Evolutionary conservation across 345 rosid genomes (phyloP).

Genomic region (Euphorbia peplus): DNA sequence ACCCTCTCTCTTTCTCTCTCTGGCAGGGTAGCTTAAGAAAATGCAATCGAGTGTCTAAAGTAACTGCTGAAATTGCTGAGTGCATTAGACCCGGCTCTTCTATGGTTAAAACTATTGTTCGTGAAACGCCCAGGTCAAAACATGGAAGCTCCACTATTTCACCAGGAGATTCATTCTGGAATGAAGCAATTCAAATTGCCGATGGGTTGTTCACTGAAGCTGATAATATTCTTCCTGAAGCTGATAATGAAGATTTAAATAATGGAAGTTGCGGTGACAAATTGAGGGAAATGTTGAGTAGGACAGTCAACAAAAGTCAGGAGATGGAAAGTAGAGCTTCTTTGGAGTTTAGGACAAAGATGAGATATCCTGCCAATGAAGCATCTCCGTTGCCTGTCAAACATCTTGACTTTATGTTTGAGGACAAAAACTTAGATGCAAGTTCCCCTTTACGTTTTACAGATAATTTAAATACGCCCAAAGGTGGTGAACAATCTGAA

Average conservation of each 20-base stretch:
- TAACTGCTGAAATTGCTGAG: conserved; percentile 33
- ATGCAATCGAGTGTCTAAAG: conserved; percentile 44
- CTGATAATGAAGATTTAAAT: conserved; percentile 28
- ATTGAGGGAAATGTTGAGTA: conserved; percentile 32
- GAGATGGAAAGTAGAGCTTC: conserved; percentile 34
- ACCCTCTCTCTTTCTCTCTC: neutral
- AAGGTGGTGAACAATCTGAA: conserved; percentile 35
- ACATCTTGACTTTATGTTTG: conserved; percentile 70
- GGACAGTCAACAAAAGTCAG: conserved; percentile 42
- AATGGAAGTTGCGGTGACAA: conserved; percentile 32
- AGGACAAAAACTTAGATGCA: conserved; percentile 50
- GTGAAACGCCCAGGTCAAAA: conserved; percentile 63
- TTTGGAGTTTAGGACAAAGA: conserved; percentile 41
- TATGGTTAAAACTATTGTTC: conserved; percentile 34
- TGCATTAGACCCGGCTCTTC: conserved; percentile 67
- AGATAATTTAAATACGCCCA: conserved; percentile 22
- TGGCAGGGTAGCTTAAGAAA: conserved; percentile 58
- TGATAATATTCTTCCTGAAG: conserved; percentile 27
- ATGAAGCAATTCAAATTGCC: conserved; percentile 89
- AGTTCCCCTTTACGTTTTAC: conserved; percentile 21
- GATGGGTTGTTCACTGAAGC: conserved; percentile 62
- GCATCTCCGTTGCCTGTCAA: conserved; percentile 73
- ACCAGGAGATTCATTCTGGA: conserved; percentile 98
- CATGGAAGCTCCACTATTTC: conserved; percentile 87
- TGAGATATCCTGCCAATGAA: conserved; percentile 36